Percentiles rank a stretch among this genome's conserved stretches.
Conservation (phyloP, 148 eudicot species). For the Fagopyrum tataricum region DNA sequence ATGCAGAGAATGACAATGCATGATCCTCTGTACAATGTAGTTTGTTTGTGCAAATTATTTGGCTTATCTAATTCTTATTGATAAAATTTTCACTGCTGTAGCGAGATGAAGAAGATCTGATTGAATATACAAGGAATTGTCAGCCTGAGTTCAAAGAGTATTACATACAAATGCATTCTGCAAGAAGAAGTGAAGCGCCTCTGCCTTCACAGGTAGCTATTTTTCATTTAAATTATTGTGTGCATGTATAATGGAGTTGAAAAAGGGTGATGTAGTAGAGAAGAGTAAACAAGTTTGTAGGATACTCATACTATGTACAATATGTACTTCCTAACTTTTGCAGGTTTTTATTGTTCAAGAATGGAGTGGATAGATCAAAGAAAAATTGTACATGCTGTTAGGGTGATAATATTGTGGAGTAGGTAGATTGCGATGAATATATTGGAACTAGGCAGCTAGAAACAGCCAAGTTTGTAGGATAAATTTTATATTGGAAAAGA, state of each 20-base stretch:
- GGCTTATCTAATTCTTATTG: neutral
- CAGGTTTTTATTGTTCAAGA: neutral
- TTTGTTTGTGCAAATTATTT: neutral
- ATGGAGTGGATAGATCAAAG: neutral
- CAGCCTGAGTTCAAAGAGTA: slow-evolving; percentile 86
- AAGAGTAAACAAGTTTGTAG: neutral
- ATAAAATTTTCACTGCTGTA: slow-evolving; percentile 22
- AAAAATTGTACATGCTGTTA: neutral
- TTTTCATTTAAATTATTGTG: neutral
- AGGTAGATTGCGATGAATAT: neutral
- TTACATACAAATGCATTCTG: slow-evolving; percentile 91
- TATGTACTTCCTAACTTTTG: neutral
- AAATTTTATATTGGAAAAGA: neutral
- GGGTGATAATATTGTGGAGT: neutral
- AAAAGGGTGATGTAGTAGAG: neutral
- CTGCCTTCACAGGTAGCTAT: slow-evolving; percentile 73
- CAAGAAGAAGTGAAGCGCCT: slow-evolving; percentile 95
- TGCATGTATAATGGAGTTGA: neutral
- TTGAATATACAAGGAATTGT: slow-evolving; percentile 63
- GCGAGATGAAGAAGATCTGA: slow-evolving; percentile 98
- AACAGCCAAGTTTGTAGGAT: neutral
- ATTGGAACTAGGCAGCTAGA: neutral
- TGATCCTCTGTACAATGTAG: neutral
- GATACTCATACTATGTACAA: too few relatives aligned
- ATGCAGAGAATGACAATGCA: neutral